A percentile compares a stretch with the other conserved stretches of the same genome.
Evolutionary conservation across 371 early-diverging fungal species (phyloP).

Genomic region (Lichtheimia corymbifera): DNA sequence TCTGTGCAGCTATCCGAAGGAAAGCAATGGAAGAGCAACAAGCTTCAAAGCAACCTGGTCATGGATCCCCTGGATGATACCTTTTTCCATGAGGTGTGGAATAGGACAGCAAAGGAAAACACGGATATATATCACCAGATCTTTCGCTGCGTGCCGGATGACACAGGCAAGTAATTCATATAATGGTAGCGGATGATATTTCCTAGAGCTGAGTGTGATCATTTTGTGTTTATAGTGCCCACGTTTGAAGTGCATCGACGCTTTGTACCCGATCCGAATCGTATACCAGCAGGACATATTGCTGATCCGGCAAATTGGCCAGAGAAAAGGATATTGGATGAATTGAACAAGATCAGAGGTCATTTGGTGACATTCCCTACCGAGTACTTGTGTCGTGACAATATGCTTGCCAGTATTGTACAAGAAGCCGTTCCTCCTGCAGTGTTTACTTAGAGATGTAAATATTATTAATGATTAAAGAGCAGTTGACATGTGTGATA

Average conservation of each 20-base stretch:
- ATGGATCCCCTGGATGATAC: conserved; percentile 75
- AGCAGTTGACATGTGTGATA: too few species aligned
- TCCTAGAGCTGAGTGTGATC: not conserved
- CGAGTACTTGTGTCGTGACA: conserved; percentile 69
- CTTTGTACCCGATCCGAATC: conserved; percentile 56
- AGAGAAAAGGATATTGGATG: conserved; percentile 38
- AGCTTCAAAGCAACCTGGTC: conserved; percentile 29
- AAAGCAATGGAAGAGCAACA: conserved; percentile 19
- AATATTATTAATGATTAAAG: too few species aligned
- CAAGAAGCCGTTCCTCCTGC: conserved; percentile 55
- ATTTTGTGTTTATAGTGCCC: conserved; percentile 25
- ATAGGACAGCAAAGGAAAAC: conserved; percentile 64
- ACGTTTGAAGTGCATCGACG: conserved; percentile 55
- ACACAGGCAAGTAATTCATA: conserved; percentile 47
- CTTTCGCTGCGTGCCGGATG: conserved; percentile 87
- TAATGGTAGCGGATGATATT: not conserved
- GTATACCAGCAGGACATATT: conserved; percentile 56
- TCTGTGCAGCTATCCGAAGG: conserved; percentile 1
- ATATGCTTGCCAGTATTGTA: conserved; percentile 60
- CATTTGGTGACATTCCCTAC: conserved; percentile 75
- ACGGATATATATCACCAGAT: conserved; percentile 71
- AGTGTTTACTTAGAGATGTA: conserved; percentile 39
- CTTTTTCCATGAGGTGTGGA: conserved; percentile 67
- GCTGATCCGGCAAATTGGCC: conserved; percentile 43
- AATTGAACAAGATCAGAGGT: conserved; percentile 35